Base-by-base conservation (phyloP, 2,329 filamentous ascomycete species). In the Aspergillus brasiliensis region DNA sequence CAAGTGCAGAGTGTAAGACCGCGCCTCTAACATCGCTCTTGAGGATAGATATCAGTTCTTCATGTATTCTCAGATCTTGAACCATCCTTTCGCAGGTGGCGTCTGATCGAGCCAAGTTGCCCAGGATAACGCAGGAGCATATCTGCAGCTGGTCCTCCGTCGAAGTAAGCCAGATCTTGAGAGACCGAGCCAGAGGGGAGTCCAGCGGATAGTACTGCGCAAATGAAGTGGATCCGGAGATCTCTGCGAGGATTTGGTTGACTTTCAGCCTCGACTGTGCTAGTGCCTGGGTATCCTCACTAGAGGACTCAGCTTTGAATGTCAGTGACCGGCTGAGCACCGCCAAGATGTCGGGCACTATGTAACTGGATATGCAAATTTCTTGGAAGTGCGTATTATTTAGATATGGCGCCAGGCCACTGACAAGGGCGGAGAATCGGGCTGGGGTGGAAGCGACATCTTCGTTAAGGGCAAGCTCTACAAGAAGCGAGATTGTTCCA, bases 81-180 rank as follows among this genome's bases (percentile, higher is more conserved):
- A 80, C 74, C 71, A 82, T 77, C 10, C 65, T 65, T 56, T 70
- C 63, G 54, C 80, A 82, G 27, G 78, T 70, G 38, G 73, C 73
- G 55, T 80, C 77, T 8, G 77, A 78, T 34, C 78, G 75, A 28
- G 79, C 79, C 37, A 81, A 59, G 59, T 82, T 82, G 7, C 81
- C 81, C 13, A 82, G 72, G 62, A 82, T 77, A 44, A 82, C 69
- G 60, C 79, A 81, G 17, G 79, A 74, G 55, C 79, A 80, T 49
- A 80, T 74, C 42, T 79, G 74, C 27, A 82, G 71, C 49, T 81
- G 77, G n/a, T 78, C 74, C 49, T 80, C 72, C 2, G 65, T 57
- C 21, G 70, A 67, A 11, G 63, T 61, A 15, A 81, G 70, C 79
- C 79, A 82, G 7, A 71, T 68, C 48, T 74, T 71, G 28, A 82